Conservation (phyloP, 116 monocot species). For the Zostera marina region DNA sequence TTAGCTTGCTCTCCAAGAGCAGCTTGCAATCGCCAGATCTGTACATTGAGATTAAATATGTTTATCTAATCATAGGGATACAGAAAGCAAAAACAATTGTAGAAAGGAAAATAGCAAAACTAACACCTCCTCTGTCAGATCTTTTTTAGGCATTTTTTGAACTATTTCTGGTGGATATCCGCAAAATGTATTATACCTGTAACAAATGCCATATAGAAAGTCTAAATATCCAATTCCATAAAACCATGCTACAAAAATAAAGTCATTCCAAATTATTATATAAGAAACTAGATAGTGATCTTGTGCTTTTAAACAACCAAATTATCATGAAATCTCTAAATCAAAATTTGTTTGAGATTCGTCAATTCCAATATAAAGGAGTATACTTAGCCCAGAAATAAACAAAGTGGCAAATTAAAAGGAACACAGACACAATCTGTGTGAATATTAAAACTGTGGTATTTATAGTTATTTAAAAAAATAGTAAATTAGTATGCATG, state of each 20-base stretch:
- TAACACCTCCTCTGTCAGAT: conserved; percentile 77
- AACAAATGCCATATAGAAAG: not conserved
- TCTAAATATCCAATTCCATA: too few relatives aligned
- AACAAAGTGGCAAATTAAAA: too few relatives aligned
- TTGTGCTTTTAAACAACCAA: too few relatives aligned
- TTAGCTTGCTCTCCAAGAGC: conserved; percentile 73
- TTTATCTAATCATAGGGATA: not conserved
- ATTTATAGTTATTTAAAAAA: not conserved
- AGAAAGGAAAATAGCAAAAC: not conserved
- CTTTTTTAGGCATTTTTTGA: conserved; percentile 94
- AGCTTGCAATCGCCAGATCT: conserved; percentile 82
- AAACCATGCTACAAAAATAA: too few relatives aligned
- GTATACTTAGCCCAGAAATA: too few relatives aligned
- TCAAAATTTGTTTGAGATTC: too few relatives aligned
- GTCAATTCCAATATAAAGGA: too few relatives aligned
- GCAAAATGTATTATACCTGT: conserved; percentile 85
- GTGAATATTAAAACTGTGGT: too few relatives aligned
- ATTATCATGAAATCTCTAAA: too few relatives aligned
- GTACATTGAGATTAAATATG: not conserved
- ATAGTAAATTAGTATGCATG: not conserved
- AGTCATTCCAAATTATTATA: too few relatives aligned
- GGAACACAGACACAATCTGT: too few relatives aligned
- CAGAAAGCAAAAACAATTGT: not conserved
- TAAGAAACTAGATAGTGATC: too few relatives aligned
- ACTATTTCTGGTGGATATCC: conserved; percentile 94